Percentiles rank a stretch among this genome's conserved stretches.
Conservation (phyloP, 345 rosid species). For the Kernera saxatilis region DNA sequence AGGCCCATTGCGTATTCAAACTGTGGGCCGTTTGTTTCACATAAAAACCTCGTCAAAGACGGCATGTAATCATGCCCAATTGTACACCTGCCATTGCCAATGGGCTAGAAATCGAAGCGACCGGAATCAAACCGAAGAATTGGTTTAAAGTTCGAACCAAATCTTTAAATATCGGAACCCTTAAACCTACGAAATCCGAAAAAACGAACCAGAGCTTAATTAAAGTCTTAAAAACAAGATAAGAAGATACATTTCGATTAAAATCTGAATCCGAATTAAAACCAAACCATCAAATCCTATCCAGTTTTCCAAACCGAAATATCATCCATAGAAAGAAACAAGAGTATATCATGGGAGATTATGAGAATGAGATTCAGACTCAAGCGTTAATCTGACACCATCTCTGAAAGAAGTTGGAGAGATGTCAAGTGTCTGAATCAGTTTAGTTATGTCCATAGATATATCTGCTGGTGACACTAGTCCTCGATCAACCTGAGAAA, state of each 20-base stretch:
- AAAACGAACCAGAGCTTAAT: too few relatives aligned
- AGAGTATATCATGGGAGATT: not conserved
- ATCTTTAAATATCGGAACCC: too few relatives aligned
- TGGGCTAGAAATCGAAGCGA: not conserved
- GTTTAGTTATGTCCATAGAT: constrained; percentile 73
- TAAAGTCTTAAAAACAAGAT: too few relatives aligned
- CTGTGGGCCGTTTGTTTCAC: not conserved
- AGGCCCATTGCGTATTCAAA: not conserved
- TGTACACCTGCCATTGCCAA: too few relatives aligned
- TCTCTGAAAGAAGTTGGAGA: constrained; percentile 57
- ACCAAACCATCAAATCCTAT: not conserved
- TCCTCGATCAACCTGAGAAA: constrained; percentile 66
- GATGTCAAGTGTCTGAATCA: constrained; percentile 46
- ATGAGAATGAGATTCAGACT: constrained; percentile 26
- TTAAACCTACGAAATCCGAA: too few relatives aligned
- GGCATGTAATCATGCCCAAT: too few relatives aligned
- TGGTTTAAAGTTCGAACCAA: not conserved
- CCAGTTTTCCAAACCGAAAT: not conserved
- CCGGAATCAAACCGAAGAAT: not conserved
- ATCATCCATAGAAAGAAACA: not conserved
- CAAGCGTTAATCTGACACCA: constrained; percentile 63
- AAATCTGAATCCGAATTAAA: too few relatives aligned
- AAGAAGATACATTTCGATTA: too few relatives aligned
- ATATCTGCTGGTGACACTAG: constrained; percentile 79
- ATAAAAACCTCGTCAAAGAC: not conserved